phyloP scores from a whole-genome alignment of 106 monocot species.

The Platanthera zijinensis region DNA sequence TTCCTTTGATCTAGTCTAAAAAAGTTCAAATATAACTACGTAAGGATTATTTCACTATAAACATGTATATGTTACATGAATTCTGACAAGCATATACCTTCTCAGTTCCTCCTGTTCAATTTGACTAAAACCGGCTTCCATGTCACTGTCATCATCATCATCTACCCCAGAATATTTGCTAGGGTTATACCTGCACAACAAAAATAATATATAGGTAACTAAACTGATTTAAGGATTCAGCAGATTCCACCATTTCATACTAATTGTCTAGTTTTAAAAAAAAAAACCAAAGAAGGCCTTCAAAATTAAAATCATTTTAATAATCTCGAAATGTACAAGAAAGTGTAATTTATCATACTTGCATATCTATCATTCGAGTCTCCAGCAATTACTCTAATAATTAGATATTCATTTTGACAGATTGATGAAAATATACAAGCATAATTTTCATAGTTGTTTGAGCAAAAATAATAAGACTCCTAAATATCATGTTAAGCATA shows the following conservation, averaged over 20 bases:
- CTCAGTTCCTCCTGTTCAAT: slow-evolving; percentile 48
- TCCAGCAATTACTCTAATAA: too few species aligned
- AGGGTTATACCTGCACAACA: slow-evolving; percentile 43
- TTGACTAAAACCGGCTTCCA: slow-evolving; percentile 51
- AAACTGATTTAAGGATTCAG: too few species aligned
- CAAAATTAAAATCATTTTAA: too few species aligned
- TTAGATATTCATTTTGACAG: too few species aligned
- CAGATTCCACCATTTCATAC: not conserved
- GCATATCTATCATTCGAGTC: not conserved
- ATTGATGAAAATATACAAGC: too few species aligned
- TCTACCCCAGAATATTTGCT: slow-evolving; percentile 24
- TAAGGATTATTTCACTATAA: too few species aligned
- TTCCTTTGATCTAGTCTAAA: too few species aligned
- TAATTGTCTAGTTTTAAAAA: not conserved
- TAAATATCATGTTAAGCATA: not conserved
- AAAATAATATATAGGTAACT: not conserved
- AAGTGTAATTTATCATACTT: not conserved
- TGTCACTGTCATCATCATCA: slow-evolving; percentile 50
- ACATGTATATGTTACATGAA: not conserved
- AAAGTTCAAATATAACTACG: too few species aligned
- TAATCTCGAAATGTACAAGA: too few species aligned
- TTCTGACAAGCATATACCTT: slow-evolving; percentile 20
- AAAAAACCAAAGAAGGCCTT: not conserved
- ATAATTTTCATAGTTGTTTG: too few species aligned
- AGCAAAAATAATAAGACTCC: too few species aligned